Percentiles rank a stretch among this genome's conserved stretches.
Conservation (phyloP, 805 yeast genomes). For the Metschnikowia cubensis region DNA sequence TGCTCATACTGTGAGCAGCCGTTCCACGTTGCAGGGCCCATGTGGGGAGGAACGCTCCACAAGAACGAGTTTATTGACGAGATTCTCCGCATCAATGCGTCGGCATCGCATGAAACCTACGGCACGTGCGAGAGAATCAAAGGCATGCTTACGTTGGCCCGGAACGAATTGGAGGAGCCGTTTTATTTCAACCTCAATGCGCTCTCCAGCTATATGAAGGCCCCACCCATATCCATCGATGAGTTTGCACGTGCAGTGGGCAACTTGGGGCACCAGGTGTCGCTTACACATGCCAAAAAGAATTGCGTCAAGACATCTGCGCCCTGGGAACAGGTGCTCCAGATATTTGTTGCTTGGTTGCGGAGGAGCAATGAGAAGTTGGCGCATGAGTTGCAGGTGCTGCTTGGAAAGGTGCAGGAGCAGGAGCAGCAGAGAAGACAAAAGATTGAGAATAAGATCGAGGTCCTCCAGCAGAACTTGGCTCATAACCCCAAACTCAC, state of each 20-base stretch:
- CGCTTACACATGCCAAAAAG: constrained; percentile 85
- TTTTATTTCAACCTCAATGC: constrained; percentile 83
- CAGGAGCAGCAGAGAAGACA: constrained; percentile 13
- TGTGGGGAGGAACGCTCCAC: constrained; percentile 88
- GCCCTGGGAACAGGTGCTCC: constrained; percentile 76
- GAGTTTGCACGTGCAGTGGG: constrained; percentile 75
- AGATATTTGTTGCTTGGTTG: constrained; percentile 61
- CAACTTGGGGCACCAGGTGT: constrained; percentile 74
- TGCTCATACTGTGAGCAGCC: constrained; percentile 71
- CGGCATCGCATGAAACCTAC: constrained; percentile 53
- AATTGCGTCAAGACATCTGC: constrained; percentile 89
- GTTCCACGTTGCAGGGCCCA: constrained; percentile 88
- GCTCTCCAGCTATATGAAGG: constrained; percentile 68
- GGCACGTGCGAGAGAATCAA: constrained; percentile 79
- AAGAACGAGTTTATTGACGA: constrained; percentile 60
- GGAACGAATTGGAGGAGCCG: constrained; percentile 60
- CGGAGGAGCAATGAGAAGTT: constrained; percentile 27
- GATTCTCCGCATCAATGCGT: constrained; percentile 52
- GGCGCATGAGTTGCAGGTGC: constrained; percentile 19
- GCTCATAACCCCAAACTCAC: constrained; percentile 42
- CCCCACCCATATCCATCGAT: constrained; percentile 79
- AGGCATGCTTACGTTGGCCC: constrained; percentile 89
- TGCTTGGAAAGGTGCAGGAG: constrained; percentile 8
- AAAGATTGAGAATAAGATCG: constrained; percentile 17
- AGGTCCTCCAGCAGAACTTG: constrained; percentile 24